Conservation (phyloP, 1,139 yeast genomes). For the Hansenula lynferdii region DNA sequence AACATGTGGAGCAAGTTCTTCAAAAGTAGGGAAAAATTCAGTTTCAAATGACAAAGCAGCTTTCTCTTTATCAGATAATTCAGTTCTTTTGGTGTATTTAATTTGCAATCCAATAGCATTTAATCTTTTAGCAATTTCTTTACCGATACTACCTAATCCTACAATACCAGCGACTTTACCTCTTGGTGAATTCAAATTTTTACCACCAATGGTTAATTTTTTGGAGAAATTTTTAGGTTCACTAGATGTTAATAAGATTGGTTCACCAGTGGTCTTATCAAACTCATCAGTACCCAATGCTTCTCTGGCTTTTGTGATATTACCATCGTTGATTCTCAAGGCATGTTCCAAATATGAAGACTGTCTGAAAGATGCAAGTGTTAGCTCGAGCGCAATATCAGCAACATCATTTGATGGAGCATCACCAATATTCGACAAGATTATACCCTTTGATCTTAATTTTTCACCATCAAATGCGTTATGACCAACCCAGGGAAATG, state of each 20-base stretch:
- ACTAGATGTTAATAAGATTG: constrained; percentile 11
- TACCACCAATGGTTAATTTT: constrained; percentile 44
- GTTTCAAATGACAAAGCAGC: constrained; percentile 39
- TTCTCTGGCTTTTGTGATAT: constrained; percentile 23
- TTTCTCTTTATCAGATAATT: constrained; percentile 34
- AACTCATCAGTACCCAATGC: constrained; percentile 29
- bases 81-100: constrained; percentile 55
- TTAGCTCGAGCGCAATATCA: constrained; percentile 60
- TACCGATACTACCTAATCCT: constrained; percentile 80
- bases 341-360: constrained; percentile 45
- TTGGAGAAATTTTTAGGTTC: constrained; percentile 19
- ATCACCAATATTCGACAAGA: constrained; percentile 21
- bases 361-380: constrained; percentile 59
- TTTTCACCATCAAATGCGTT: constrained; percentile 48
- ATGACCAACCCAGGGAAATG: constrained; percentile 69
- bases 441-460: constrained; percentile 22
- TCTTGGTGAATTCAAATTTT: constrained; percentile 45
- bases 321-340: constrained; percentile 26
- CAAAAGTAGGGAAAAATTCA: constrained; percentile 37
- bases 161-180: constrained; percentile 62
- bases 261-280: constrained; percentile 19
- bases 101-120: constrained; percentile 61
- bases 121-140: constrained; percentile 54
- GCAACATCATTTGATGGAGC: constrained; percentile 33
- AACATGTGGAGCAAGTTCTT: constrained; percentile 31